Evolutionary conservation across 2,329 filamentous ascomycete species (phyloP).

Genomic region (Colletotrichum incanum): DNA sequence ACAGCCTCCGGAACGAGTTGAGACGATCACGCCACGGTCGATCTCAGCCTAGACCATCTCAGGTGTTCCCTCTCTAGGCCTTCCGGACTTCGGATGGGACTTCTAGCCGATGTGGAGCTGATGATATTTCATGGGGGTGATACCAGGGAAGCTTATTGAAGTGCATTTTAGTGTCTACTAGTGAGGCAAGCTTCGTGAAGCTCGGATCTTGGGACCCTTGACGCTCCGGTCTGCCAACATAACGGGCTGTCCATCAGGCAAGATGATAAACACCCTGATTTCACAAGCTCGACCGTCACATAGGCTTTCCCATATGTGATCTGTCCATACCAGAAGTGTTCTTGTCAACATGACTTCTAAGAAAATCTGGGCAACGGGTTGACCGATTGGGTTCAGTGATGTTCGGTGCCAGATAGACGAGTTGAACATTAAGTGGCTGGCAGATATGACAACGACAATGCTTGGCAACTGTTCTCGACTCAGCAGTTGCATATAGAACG

Average conservation of each 20-base stretch:
- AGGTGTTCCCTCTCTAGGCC: neutral
- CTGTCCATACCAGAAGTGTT: neutral
- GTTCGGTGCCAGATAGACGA: neutral
- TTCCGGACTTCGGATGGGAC: slow-evolving; percentile 15
- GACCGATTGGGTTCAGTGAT: neutral
- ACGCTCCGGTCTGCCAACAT: neutral
- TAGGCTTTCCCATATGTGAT: neutral
- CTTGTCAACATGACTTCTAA: neutral
- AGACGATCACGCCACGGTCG: slow-evolving; percentile 38
- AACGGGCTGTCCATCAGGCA: neutral
- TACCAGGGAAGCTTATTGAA: neutral
- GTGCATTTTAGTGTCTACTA: neutral
- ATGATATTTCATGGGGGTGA: neutral
- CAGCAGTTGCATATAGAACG: neutral
- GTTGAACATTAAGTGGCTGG: neutral
- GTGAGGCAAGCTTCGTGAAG: neutral
- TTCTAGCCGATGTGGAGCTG: neutral
- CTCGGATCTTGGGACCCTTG: neutral
- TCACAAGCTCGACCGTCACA: neutral
- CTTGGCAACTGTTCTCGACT: neutral
- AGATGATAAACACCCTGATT: neutral
- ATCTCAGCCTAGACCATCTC: neutral
- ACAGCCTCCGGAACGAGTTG: slow-evolving; percentile 13
- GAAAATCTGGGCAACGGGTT: neutral
- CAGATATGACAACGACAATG: too few species aligned